These are phyloP conservation scores for Sporothrix humicola DNA, from an alignment of 2,329 filamentous ascomycete species.

Conservation along the genomic window DNA sequence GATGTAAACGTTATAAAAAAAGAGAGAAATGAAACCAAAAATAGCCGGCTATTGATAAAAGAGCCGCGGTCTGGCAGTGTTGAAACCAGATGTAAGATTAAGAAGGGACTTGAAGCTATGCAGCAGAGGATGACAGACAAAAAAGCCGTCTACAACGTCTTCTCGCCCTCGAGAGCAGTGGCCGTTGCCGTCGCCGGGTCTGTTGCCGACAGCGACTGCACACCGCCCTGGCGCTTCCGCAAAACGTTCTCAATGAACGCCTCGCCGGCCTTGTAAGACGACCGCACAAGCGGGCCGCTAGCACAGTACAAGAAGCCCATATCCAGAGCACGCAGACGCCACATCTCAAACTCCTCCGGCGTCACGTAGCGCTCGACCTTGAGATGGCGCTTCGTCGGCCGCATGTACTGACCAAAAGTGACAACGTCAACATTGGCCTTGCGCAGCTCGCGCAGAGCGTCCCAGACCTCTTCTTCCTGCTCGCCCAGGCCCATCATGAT, in stretches of 20 bases:
- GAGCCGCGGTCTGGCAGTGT: conserved; percentile 14
- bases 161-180: conserved; percentile 10
- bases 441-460: conserved; percentile 78
- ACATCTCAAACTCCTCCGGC: conserved; percentile 87
- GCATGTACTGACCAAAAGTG: conserved; percentile 99
- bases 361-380: conserved; percentile 95
- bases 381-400: conserved; percentile 96
- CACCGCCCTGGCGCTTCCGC: conserved; percentile 71
- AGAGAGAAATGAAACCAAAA: too few species aligned
- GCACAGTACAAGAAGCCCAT: conserved; percentile 98
- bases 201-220: conserved; percentile 29
- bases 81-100: conserved; percentile 17
- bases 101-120: background rate
- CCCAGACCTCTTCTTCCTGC: conserved; percentile 83
- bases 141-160: conserved; percentile 21
- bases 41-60: background rate
- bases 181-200: background rate
- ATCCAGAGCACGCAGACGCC: conserved; percentile 86
- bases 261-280: conserved; percentile 97
- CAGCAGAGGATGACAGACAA: background rate
- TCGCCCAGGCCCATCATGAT: conserved; percentile 96
- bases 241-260: conserved; percentile 98
- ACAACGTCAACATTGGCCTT: conserved; percentile 87
- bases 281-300: conserved; percentile 88
- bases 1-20: background rate